Evolutionary conservation across 306 rosid species (phyloP), one percentile per base, ranked within the genome.

Genomic region (Betula pendula): DNA sequence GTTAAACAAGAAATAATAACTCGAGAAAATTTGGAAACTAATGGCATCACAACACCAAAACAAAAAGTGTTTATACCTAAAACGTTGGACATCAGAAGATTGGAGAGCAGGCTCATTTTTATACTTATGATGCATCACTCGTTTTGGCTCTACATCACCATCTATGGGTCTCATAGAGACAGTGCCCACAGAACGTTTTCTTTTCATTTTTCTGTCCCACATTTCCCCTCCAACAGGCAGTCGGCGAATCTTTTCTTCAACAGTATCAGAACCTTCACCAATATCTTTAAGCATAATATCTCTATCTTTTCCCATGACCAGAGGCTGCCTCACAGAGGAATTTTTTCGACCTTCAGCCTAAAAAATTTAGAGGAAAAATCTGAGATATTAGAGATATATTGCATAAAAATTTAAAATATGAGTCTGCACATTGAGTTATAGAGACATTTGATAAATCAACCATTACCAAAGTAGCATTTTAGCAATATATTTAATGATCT

Each of bases 181-280:
- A 15, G 87, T 70, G 9, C 91, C 87, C 81, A 87, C 83, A 77
- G 96, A 89, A 63, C 93, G 94, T 80, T 89, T 90, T 81, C 96
- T 88, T 90, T 83, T 90, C 83, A 86, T 85, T 84, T 90, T 91
- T 81, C 84, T 83, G 76, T 91, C 97, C 94, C 94, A 83, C 16
- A 89, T 86, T 79, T 91, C 97, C 72, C 86, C 90, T 78, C 83
- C 92, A 74, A 84, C 87, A 72, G 97, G 94, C 79, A 90, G 75
- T 77, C 81, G 84, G 69, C 88, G 87, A 68, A 91, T 86, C 85
- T 91, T 94, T 87, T 90, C 98, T 74, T 90, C 91, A 52, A 86
- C 82, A 53, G 81, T 71, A 76, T 89, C 93, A 90, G 91, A 85
- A 72, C 87, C 88, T 83, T 85, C 94, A 59, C 82, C 81, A 77